Conservation (phyloP, 2,329 filamentous ascomycete genomes). For the Penicillium concentricum region DNA sequence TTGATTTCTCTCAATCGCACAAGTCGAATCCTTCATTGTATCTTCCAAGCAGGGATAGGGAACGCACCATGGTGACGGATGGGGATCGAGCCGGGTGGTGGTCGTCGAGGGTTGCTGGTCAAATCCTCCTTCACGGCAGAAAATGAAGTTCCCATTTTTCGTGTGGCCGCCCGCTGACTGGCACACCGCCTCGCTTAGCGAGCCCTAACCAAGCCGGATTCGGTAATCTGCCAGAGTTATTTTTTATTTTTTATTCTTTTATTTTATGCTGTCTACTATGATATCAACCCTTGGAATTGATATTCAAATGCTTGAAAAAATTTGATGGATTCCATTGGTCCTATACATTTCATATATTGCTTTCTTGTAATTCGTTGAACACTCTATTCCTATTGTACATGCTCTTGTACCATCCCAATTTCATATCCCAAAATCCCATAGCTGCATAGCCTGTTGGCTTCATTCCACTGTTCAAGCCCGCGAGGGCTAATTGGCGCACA, state of each 20-base stretch:
- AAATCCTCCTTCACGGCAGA: constrained; percentile 41
- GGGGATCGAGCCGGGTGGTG: constrained; percentile 51
- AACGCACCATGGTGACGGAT: constrained; percentile 53
- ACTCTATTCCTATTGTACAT: constrained; percentile 23
- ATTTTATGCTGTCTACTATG: not conserved
- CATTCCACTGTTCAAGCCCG: constrained; percentile 1
- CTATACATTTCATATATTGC: not conserved
- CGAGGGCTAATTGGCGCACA: not conserved
- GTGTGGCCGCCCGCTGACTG: constrained; percentile 41
- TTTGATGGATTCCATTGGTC: not conserved
- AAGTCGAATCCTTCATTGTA: constrained; percentile 10
- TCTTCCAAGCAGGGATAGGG: constrained; percentile 17
- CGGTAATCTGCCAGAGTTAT: constrained; percentile 22
- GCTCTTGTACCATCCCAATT: constrained; percentile 5
- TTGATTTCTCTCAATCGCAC: constrained; percentile 14
- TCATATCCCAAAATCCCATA: not conserved
- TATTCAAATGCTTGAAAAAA: not conserved
- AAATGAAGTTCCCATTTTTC: constrained; percentile 40
- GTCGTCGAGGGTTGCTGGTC: constrained; percentile 49
- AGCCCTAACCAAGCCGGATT: constrained; percentile 39
- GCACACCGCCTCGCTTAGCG: constrained; percentile 46
- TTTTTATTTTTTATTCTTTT: not conserved
- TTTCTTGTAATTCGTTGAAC: constrained; percentile 6
- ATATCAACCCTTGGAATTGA: not conserved
- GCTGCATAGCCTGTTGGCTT: not conserved